Percentiles rank a stretch among this genome's conserved stretches.
These are phyloP conservation scores for Sisymbrium altissimum DNA, from an alignment of 345 rosid species.

Conservation along the genomic window DNA sequence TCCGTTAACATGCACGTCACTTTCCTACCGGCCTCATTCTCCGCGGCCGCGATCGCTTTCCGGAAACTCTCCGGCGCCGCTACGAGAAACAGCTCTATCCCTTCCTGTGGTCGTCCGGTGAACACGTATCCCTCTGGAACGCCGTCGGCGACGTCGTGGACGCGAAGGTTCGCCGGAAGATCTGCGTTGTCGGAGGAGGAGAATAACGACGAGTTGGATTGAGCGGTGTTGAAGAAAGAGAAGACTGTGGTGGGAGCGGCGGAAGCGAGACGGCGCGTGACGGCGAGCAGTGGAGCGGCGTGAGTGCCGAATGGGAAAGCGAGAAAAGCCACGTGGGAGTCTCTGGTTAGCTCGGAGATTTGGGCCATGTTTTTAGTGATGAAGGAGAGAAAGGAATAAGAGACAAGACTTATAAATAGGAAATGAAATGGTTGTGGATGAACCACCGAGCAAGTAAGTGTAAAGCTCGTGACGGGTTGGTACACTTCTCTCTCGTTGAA, in stretches of 20 bases:
- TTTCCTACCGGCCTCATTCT: constrained; percentile 34
- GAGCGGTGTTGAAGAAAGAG: constrained; percentile 50
- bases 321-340: constrained; percentile 47
- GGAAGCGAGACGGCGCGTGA: constrained; percentile 43
- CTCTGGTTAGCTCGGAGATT: neutral
- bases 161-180: constrained; percentile 37
- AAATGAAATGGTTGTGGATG: neutral
- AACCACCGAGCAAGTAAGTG: constrained; percentile 20
- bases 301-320: constrained; percentile 67
- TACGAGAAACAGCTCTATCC: constrained; percentile 43
- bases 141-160: constrained; percentile 40
- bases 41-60: constrained; percentile 36
- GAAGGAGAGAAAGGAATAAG: neutral
- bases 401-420: neutral
- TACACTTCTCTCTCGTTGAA: neutral
- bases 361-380: neutral
- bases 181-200: neutral
- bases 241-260: constrained; percentile 41
- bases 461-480: constrained; percentile 9
- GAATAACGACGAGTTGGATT: constrained; percentile 39
- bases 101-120: constrained; percentile 37
- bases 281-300: constrained; percentile 44
- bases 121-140: constrained; percentile 25
- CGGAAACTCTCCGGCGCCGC: constrained; percentile 37
- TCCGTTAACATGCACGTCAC: constrained; percentile 53